Base-by-base conservation (phyloP, 768 basidiomycete genomes). In the Dendrothele bispora region DNA sequence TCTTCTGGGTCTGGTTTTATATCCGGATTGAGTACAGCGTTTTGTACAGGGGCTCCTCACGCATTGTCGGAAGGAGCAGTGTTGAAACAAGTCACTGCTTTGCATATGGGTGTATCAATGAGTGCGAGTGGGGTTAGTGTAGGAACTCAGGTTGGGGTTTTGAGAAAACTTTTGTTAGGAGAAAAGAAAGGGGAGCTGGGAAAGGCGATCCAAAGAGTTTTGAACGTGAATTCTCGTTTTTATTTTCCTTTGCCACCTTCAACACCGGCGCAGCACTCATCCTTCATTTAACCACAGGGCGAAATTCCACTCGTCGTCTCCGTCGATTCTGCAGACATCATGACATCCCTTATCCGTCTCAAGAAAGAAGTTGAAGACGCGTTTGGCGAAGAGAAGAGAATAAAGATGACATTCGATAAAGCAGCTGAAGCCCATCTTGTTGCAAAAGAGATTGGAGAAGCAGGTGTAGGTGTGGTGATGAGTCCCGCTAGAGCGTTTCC, bases 321-420 rank as follows among this genome's bases (percentile, higher is more conserved):
- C 2, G 83, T 82, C 12, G 72, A 84, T 48, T 87, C 75, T 55
- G 88, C 87, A 7, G 91, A 93, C 61, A 72, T 84, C 43, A 92
- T 93, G 60, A 80, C 86, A 0, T 77, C 81, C 1, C 64, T 93
- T 12, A 66, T 94, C 32, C 56, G 53, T 4, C 75, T 93, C 50
- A 86, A 84, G 60, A 55, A 56, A 8, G 77, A 83, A 41, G 73
- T 77, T 18, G 79, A 84, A 40, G 54, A 39, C 1, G 56, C 44
- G 0, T 6, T 17, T 14, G 36, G 25, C 14, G 26, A 21, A 24
- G 67, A 62, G 11, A 58, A 69, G 46, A 54, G 60, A 18, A 53
- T 11, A 1, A 63, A 57, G n/a, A 43, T 81, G 57, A 81, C 82
- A 0, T 76, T 88, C 49, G 63, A 71, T 4, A 82, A 86, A 30